Evolutionary conservation across 176 grass and related monocot genomes (phyloP).

Genomic region (Oryza longistaminata): DNA sequence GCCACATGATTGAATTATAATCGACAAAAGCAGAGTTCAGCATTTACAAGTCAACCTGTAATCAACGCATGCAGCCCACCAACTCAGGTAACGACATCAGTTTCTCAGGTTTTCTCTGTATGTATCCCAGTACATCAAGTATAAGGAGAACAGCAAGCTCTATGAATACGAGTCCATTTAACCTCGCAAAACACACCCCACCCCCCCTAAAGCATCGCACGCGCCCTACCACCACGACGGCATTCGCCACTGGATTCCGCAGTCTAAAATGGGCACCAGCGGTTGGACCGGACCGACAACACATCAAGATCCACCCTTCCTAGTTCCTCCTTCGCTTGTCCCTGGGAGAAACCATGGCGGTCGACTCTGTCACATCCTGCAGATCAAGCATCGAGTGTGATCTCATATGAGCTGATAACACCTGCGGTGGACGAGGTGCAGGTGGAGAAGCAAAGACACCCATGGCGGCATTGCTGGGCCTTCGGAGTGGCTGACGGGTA

Average conservation of each 20-base stretch:
- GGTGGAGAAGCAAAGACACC: constrained; percentile 51
- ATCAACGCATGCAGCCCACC: constrained; percentile 25
- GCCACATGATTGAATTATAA: constrained; percentile 46
- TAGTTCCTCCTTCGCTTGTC: constrained; percentile 72
- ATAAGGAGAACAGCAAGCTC: constrained; percentile 34
- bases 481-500: constrained; percentile 54
- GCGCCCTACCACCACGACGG: neutral
- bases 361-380: constrained; percentile 60
- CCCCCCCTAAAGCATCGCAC: neutral
- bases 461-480: constrained; percentile 28
- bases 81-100: constrained; percentile 7
- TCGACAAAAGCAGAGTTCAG: constrained; percentile 35
- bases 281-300: constrained; percentile 20
- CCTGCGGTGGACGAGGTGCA: constrained; percentile 36
- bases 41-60: constrained; percentile 51
- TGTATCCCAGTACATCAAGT: constrained; percentile 41
- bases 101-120: constrained; percentile 35
- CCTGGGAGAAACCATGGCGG: constrained; percentile 51
- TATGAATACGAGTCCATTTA: constrained; percentile 25
- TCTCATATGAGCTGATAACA: constrained; percentile 43
- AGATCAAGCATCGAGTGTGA: constrained; percentile 70
- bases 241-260: constrained; percentile 43
- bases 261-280: constrained; percentile 55
- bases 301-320: constrained; percentile 1
- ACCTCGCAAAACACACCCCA: constrained; percentile 7